These are phyloP conservation scores for Monilinia laxa DNA, from an alignment of 2,329 filamentous ascomycete genomes.

Conservation along the genomic window DNA sequence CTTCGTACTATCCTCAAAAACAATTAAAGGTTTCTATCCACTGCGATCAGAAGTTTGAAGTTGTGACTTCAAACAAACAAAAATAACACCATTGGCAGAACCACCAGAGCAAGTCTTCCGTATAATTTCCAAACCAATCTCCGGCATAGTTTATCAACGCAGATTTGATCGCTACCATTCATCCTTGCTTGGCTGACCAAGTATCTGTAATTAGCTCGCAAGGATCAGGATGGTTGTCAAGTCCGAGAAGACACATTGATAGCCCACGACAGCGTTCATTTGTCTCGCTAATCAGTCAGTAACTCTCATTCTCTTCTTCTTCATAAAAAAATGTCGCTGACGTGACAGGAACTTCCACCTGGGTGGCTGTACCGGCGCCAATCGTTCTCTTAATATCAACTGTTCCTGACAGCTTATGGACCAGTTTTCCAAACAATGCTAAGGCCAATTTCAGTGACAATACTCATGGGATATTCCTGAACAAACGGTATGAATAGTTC, in stretches of 20 bases:
- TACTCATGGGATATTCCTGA: slow-evolving; percentile 60
- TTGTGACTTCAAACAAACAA: slow-evolving; percentile 27
- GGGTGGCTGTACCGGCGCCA: slow-evolving; percentile 54
- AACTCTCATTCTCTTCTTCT: background rate
- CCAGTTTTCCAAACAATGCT: slow-evolving; percentile 59
- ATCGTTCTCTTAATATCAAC: slow-evolving; percentile 57
- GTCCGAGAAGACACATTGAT: slow-evolving; percentile 29
- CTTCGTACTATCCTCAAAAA: slow-evolving; percentile 28
- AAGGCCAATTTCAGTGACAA: slow-evolving; percentile 61
- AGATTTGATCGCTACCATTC: slow-evolving; percentile 27
- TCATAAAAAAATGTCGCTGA: background rate
- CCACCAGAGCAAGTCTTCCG: slow-evolving; percentile 21
- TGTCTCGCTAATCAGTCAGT: slow-evolving; percentile 24
- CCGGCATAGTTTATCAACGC: slow-evolving; percentile 26
- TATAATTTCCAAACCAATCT: slow-evolving; percentile 31
- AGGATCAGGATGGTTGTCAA: slow-evolving; percentile 27
- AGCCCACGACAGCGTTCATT: slow-evolving; percentile 24
- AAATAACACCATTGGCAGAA: slow-evolving; percentile 22
- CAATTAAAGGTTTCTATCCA: slow-evolving; percentile 27
- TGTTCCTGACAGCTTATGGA: slow-evolving; percentile 57
- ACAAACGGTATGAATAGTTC: slow-evolving; percentile 59
- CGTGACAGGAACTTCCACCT: slow-evolving; percentile 46
- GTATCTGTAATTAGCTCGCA: slow-evolving; percentile 25
- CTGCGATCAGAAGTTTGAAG: slow-evolving; percentile 15
- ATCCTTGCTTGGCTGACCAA: slow-evolving; percentile 22